A percentile compares a stretch with the other conserved stretches of the same genome.
phyloP scores from a whole-genome alignment of 2,329 filamentous ascomycete species.

The Teratosphaeria pseudoeucalypti region DNA sequence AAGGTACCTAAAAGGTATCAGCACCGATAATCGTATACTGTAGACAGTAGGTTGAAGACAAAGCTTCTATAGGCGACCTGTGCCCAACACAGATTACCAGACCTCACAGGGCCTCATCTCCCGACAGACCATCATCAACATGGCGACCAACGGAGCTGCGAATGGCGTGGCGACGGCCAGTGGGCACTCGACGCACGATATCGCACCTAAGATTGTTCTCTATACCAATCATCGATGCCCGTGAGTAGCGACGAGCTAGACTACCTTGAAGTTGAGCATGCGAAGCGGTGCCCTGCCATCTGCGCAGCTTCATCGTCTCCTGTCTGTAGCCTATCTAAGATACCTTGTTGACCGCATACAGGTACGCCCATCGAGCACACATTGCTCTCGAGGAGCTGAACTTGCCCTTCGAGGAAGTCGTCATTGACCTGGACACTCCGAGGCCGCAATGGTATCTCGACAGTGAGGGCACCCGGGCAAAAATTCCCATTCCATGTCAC shows the following conservation, averaged over 20 bases:
- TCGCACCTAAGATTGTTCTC: constrained; percentile 5
- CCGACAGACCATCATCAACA: background rate
- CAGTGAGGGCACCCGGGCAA: background rate
- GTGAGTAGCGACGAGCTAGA: background rate
- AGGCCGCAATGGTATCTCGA: constrained; percentile 61
- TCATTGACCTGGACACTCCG: constrained; percentile 58
- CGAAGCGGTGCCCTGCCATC: too few relatives aligned
- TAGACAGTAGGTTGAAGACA: background rate
- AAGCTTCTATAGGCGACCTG: background rate
- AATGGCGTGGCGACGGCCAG: constrained; percentile 5
- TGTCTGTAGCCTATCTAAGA: background rate
- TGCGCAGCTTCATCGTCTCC: too few relatives aligned
- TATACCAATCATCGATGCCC: constrained; percentile 64
- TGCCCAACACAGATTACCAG: background rate
- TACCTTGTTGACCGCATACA: background rate
- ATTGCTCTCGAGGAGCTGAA: constrained; percentile 23
- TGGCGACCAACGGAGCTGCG: constrained; percentile 3
- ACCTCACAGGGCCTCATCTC: background rate
- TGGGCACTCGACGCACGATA: constrained; percentile 5
- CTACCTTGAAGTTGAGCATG: too few relatives aligned
- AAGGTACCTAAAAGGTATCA: background rate
- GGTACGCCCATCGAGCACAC: constrained; percentile 58
- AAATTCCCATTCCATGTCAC: background rate
- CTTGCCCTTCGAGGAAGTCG: constrained; percentile 24
- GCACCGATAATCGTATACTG: background rate